Conservation (phyloP, 768 basidiomycete genomes). For the Pulveroboletus sp. region DNA sequence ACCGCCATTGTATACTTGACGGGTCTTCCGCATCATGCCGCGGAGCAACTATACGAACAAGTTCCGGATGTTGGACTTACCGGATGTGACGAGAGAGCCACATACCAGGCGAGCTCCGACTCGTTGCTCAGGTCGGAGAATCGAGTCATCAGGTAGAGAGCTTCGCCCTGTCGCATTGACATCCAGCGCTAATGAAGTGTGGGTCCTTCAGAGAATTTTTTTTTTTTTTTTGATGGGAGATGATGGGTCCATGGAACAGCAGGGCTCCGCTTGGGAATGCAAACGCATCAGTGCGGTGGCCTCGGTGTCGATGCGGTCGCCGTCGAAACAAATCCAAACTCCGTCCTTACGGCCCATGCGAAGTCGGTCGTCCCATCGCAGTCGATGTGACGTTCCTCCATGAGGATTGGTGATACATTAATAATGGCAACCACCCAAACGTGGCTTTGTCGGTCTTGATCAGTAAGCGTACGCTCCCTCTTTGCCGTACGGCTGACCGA, state of each 20-base stretch:
- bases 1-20: too few species aligned
- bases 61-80: too few species aligned
- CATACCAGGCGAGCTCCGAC: too few species aligned
- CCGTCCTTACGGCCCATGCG: neutral
- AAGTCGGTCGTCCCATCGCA: neutral
- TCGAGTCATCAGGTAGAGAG: too few species aligned
- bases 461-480: neutral
- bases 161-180: too few species aligned
- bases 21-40: neutral
- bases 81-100: too few species aligned
- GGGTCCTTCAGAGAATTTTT: neutral
- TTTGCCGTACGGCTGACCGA: neutral
- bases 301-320: neutral
- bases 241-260: neutral
- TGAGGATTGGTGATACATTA: neutral
- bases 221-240: neutral
- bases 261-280: neutral
- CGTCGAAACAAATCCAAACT: neutral
- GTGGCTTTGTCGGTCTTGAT: too few species aligned
- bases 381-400: neutral
- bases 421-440: too few species aligned
- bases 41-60: conserved; percentile 5
- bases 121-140: too few species aligned
- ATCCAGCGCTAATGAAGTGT: too few species aligned
- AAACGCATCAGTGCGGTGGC: neutral